Conservation (phyloP, 768 basidiomycete species). For the Agrocybe praecox region DNA sequence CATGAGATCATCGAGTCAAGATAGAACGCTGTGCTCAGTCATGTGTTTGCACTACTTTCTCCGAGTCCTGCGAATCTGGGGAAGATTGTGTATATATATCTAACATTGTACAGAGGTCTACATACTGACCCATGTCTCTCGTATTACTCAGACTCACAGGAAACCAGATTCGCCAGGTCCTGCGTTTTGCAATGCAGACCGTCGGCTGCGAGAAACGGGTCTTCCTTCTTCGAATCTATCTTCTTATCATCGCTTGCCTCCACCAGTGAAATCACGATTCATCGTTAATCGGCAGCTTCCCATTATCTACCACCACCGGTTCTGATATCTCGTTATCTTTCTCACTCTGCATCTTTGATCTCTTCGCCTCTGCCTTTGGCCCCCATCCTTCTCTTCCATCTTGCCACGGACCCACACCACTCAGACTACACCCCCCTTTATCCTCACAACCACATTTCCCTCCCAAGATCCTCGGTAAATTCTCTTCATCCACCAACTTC, state of each 20-base stretch:
- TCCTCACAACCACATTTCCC: slow-evolving; percentile 65
- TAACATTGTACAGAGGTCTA: not conserved
- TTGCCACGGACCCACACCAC: slow-evolving; percentile 73
- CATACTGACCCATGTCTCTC: not conserved
- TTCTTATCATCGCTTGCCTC: slow-evolving; percentile 21
- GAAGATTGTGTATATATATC: not conserved
- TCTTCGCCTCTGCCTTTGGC: slow-evolving; percentile 28
- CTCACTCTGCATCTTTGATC: not conserved
- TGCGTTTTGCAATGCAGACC: slow-evolving; percentile 29
- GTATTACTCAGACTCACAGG: slow-evolving; percentile 2
- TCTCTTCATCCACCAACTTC: slow-evolving; percentile 62
- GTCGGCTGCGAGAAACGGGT: slow-evolving; percentile 27
- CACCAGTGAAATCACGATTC: slow-evolving; percentile 5
- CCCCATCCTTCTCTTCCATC: slow-evolving; percentile 58
- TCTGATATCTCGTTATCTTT: not conserved
- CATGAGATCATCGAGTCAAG: not conserved
- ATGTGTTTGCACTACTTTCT: not conserved
- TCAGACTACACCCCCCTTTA: slow-evolving; percentile 59
- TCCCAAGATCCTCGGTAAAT: slow-evolving; percentile 61
- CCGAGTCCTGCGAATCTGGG: not conserved
- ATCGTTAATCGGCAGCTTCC: slow-evolving; percentile 1
- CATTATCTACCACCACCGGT: slow-evolving; percentile 4
- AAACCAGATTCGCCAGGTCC: slow-evolving; percentile 13
- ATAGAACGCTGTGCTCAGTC: not conserved
- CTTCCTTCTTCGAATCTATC: slow-evolving; percentile 27